Conservation (phyloP, 371 early-diverging fungal genomes). For the Paraphysoderma sedebokerense region DNA sequence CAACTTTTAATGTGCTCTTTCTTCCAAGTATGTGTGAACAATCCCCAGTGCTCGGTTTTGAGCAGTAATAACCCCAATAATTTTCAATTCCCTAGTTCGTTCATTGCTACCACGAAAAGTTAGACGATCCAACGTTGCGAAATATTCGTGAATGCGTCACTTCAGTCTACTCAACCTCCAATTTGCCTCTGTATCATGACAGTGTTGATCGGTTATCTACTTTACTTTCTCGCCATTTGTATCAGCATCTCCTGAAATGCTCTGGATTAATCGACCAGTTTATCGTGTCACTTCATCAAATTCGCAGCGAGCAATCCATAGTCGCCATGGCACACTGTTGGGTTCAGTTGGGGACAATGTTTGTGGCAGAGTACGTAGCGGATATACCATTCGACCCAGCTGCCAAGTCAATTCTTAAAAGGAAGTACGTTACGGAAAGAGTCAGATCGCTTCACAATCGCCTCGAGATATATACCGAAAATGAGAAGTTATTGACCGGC, state of each 20-base stretch:
- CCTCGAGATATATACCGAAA: slow-evolving; percentile 30
- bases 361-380: slow-evolving; percentile 48
- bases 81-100: too few species aligned
- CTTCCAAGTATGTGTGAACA: too few species aligned
- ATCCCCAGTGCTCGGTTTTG: too few species aligned
- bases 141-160: too few species aligned
- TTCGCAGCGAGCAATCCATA: slow-evolving; percentile 4
- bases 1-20: too few species aligned
- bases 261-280: slow-evolving; percentile 8
- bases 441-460: slow-evolving; percentile 20
- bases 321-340: slow-evolving; percentile 32
- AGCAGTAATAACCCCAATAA: too few species aligned
- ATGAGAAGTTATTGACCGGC: slow-evolving; percentile 39
- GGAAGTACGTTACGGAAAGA: slow-evolving; percentile 27
- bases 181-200: not conserved
- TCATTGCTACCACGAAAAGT: too few species aligned
- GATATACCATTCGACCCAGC: slow-evolving; percentile 63
- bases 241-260: slow-evolving; percentile 6
- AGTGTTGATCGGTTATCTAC: slow-evolving; percentile 6
- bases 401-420: slow-evolving; percentile 40
- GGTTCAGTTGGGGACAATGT: slow-evolving; percentile 32
- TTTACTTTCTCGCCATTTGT: slow-evolving; percentile 7
- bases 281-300: slow-evolving; percentile 6
- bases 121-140: too few species aligned
- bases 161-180: too few species aligned